Percentiles rank a stretch among this genome's conserved stretches.
Evolutionary conservation across 805 yeast genomes (phyloP).

Genomic region (Maudiozyma turicensis): DNA sequence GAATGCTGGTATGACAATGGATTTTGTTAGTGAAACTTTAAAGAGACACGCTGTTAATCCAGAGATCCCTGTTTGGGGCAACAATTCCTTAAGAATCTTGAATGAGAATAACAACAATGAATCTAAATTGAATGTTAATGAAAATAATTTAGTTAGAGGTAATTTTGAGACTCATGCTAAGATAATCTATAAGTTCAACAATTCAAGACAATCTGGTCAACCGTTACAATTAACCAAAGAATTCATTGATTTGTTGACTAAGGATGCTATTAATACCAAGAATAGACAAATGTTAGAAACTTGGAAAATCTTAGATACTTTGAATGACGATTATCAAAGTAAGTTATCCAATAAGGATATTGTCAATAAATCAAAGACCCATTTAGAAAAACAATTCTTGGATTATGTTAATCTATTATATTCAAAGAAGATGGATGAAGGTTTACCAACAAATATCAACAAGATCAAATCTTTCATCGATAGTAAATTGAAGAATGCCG

Average conservation of each 20-base stretch:
- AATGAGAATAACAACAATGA: constrained; percentile 21
- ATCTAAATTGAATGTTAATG: constrained; percentile 36
- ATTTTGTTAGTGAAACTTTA: not conserved
- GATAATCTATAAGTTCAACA: constrained; percentile 60
- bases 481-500: constrained; percentile 34
- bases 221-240: constrained; percentile 50
- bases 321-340: constrained; percentile 9
- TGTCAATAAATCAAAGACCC: constrained; percentile 44
- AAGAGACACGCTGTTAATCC: not conserved
- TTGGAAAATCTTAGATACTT: constrained; percentile 54
- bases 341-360: constrained; percentile 29
- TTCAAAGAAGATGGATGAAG: constrained; percentile 45
- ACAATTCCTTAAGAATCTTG: constrained; percentile 14
- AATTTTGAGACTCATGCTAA: constrained; percentile 70
- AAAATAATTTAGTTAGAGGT: constrained; percentile 33
- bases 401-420: constrained; percentile 61
- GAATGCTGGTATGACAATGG: constrained; percentile 1
- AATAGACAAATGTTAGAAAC: constrained; percentile 65
- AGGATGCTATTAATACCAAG: constrained; percentile 47
- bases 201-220: constrained; percentile 43
- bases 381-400: constrained; percentile 69
- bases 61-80: constrained; percentile 3
- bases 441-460: constrained; percentile 61
- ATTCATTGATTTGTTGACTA: constrained; percentile 45
- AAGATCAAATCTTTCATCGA: constrained; percentile 59